Conservation (phyloP, 331 rosid species). For the Rhamnella rubrinervis region DNA sequence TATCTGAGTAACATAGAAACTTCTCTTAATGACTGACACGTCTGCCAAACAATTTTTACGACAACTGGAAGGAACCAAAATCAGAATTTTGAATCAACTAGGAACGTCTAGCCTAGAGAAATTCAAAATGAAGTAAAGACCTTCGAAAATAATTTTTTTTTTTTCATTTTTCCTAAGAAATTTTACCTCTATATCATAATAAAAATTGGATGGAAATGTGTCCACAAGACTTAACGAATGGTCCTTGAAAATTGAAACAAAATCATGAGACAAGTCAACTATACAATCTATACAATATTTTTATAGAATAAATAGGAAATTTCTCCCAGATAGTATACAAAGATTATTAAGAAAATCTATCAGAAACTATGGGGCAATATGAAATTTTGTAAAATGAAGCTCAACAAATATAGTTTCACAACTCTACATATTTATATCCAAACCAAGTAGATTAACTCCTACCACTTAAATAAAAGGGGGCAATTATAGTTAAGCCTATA, state of each 20-base stretch:
- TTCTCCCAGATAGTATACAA: neutral
- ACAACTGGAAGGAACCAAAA: too few relatives aligned
- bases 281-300: conserved; percentile 17
- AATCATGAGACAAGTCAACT: conserved; percentile 14
- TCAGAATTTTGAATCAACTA: neutral
- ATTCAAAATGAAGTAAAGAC: neutral
- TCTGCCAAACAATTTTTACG: too few relatives aligned
- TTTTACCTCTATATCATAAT: conserved; percentile 48
- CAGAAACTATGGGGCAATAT: conserved; percentile 3
- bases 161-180: neutral
- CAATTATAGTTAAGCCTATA: neutral
- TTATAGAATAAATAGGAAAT: neutral
- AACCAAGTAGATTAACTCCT: neutral
- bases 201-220: conserved; percentile 41
- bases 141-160: neutral
- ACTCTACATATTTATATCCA: neutral
- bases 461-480: neutral
- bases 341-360: neutral
- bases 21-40: neutral
- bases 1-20: neutral
- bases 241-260: conserved; percentile 43
- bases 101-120: neutral
- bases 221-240: conserved; percentile 37
- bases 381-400: neutral
- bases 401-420: neutral